phyloP scores from a whole-genome alignment of 345 rosid species.

The Brassica incana region DNA sequence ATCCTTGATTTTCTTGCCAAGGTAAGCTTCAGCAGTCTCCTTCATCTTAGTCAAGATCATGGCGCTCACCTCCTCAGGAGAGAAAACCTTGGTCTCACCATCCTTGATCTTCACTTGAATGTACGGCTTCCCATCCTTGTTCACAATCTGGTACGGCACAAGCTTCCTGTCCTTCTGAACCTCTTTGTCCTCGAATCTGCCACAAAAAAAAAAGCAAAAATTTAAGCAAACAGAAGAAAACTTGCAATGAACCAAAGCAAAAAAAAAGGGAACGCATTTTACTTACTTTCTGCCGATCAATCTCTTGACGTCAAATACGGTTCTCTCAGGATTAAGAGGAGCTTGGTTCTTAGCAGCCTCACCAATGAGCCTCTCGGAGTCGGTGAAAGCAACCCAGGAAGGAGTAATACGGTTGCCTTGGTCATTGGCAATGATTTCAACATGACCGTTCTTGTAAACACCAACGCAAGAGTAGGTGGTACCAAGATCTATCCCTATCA shows the following conservation, averaged over 20 bases:
- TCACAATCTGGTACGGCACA: conserved; percentile 87
- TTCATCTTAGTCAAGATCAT: conserved; percentile 91
- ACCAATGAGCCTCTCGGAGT: conserved; percentile 86
- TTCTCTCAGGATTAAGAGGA: conserved; percentile 82
- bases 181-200: conserved; percentile 88
- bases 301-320: conserved; percentile 89
- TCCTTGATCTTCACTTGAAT: conserved; percentile 88
- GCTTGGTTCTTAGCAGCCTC: conserved; percentile 99
- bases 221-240: background rate
- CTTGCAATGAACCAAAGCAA: background rate
- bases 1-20: conserved; percentile 98
- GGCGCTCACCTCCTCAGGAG: conserved; percentile 96
- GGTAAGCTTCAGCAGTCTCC: conserved; percentile 97
- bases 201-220: background rate
- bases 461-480: conserved; percentile 98
- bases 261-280: background rate
- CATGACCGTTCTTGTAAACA: conserved; percentile 95
- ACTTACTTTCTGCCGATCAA: conserved; percentile 91
- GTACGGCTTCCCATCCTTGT: conserved; percentile 91
- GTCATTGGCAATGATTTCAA: conserved; percentile 96
- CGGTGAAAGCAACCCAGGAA: conserved; percentile 97
- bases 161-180: conserved; percentile 94
- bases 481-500: conserved; percentile 93
- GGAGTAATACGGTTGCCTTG: conserved; percentile 99
- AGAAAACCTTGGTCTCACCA: conserved; percentile 93